A percentile compares a stretch with the other conserved stretches of the same genome.
These are phyloP conservation scores for Crucihimalaya himalaica DNA, from an alignment of 345 rosid species.

Conservation along the genomic window DNA sequence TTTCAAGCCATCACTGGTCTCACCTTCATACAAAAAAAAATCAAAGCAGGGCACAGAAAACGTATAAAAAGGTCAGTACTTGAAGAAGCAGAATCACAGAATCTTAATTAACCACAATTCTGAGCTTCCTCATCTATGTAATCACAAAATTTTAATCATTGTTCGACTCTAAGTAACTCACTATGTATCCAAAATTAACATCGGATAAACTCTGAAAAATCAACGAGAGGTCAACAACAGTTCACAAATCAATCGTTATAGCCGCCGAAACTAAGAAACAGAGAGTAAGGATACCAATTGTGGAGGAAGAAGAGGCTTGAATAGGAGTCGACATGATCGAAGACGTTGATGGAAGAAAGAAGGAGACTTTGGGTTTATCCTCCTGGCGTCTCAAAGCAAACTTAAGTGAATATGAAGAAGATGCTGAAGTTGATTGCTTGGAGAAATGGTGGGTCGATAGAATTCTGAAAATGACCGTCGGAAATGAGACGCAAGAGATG, in stretches of 20 bases:
- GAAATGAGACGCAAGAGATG: constrained; percentile 38
- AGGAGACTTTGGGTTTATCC: constrained; percentile 27
- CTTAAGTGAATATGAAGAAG: constrained; percentile 14
- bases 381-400: constrained; percentile 24
- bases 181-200: constrained; percentile 10
- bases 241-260: constrained; percentile 18
- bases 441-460: constrained; percentile 22
- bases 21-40: constrained; percentile 43
- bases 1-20: constrained; percentile 50
- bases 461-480: constrained; percentile 21
- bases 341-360: constrained; percentile 29
- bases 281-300: constrained; percentile 43
- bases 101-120: neutral
- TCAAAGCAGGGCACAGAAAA: neutral
- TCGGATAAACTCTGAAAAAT: constrained; percentile 2
- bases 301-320: constrained; percentile 54
- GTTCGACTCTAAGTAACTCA: neutral
- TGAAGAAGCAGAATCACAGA: constrained; percentile 3
- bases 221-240: neutral
- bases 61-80: neutral
- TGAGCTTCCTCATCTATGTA: neutral
- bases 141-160: neutral
- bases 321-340: constrained; percentile 46
- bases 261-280: neutral
- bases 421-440: constrained; percentile 1